Evolutionary conservation across 371 early-diverging fungal genomes (phyloP).

Genomic region (Massospora cicadina): DNA sequence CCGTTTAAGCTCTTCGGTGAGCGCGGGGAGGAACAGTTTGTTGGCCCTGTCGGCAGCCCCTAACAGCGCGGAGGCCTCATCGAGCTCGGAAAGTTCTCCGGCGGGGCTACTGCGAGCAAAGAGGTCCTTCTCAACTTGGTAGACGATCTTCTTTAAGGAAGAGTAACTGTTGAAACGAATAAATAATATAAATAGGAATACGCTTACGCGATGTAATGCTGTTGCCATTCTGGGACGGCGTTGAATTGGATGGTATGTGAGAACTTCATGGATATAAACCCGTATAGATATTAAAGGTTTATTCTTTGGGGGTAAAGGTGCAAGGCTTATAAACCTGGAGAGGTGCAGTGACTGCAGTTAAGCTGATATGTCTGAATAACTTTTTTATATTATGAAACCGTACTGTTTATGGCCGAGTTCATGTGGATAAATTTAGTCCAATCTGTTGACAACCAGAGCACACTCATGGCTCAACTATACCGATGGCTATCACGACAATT

Average conservation of each 20-base stretch:
- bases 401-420: no score
- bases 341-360: no score
- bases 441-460: no score
- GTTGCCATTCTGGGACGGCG: slow-evolving; percentile 80
- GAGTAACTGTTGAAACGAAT: slow-evolving; percentile 38
- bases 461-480: no score
- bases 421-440: no score
- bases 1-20: slow-evolving; percentile 64
- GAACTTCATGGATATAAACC: slow-evolving; percentile 93
- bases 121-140: slow-evolving; percentile 69
- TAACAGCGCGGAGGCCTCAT: slow-evolving; percentile 17
- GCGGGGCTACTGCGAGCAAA: slow-evolving; percentile 31
- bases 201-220: slow-evolving; percentile 33
- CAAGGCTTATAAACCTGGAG: no score
- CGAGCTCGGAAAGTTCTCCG: slow-evolving; percentile 25
- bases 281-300: no score
- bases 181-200: not conserved
- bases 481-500: no score
- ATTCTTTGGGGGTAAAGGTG: no score
- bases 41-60: slow-evolving; percentile 25
- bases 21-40: slow-evolving; percentile 36
- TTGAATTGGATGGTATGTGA: slow-evolving; percentile 74
- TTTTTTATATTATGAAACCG: no score
- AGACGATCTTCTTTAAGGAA: slow-evolving; percentile 74
- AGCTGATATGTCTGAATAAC: no score